Conservation (phyloP, 306 rosid species). For the Castanospermum australe region DNA sequence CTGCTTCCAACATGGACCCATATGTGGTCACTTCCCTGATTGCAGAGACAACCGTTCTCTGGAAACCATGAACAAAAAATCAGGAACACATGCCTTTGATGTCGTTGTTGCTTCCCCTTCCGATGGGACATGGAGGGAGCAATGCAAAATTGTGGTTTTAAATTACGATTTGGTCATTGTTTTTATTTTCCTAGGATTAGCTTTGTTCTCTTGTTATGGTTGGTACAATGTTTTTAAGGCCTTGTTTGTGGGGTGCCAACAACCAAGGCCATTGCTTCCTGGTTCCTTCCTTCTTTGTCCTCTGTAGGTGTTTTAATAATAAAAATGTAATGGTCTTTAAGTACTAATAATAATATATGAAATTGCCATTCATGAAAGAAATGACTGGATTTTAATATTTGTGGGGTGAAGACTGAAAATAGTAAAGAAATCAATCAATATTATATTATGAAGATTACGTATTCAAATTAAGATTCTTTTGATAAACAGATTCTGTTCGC, state of each 20-base stretch:
- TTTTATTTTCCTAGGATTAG: constrained; percentile 17
- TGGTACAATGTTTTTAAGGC: neutral
- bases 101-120: constrained; percentile 5
- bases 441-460: neutral
- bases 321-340: constrained; percentile 8
- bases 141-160: neutral
- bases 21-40: constrained; percentile 92
- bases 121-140: neutral
- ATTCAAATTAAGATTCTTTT: neutral
- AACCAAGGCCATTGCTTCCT: constrained; percentile 19
- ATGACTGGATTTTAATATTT: neutral
- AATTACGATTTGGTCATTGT: neutral
- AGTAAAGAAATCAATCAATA: neutral
- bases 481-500: too few species aligned
- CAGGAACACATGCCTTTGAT: neutral
- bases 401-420: too few species aligned
- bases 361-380: neutral
- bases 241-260: neutral
- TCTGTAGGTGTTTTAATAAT: constrained; percentile 23
- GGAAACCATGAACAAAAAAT: constrained; percentile 55
- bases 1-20: constrained; percentile 99
- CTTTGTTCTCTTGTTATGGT: neutral
- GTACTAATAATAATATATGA: neutral
- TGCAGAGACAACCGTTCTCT: constrained; percentile 86
- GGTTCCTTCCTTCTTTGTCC: neutral